Evolutionary conservation across 2,329 filamentous ascomycete genomes (phyloP).

Genomic region (Pseudogymnoascus sp.): DNA sequence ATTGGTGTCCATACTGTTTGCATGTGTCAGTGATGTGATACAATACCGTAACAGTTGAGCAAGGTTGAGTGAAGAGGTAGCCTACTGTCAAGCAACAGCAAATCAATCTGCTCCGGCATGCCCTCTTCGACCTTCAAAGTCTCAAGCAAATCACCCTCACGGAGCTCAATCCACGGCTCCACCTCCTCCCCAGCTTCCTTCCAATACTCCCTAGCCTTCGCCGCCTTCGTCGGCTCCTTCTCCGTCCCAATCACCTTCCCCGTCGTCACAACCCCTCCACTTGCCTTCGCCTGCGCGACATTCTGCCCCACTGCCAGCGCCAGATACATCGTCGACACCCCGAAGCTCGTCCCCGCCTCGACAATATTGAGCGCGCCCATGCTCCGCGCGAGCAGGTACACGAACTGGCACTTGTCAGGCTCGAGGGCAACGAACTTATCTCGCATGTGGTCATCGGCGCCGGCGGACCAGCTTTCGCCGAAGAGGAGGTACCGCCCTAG

Average conservation of each 20-base stretch:
- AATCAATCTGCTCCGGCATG: constrained; percentile 40
- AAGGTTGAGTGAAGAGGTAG: constrained; percentile 16
- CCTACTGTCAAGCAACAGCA: constrained; percentile 56
- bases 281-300: constrained; percentile 17
- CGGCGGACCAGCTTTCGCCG: constrained; percentile 19
- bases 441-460: constrained; percentile 35
- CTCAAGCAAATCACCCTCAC: constrained; percentile 50
- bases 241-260: constrained; percentile 53
- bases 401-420: constrained; percentile 48
- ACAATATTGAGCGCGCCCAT: constrained; percentile 45
- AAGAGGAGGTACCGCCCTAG: constrained; percentile 19
- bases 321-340: constrained; percentile 56
- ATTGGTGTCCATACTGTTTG: constrained; percentile 48
- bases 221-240: constrained; percentile 48
- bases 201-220: constrained; percentile 47
- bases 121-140: constrained; percentile 40
- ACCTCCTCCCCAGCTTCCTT: constrained; percentile 41
- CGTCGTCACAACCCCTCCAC: constrained; percentile 19
- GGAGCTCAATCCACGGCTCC: constrained; percentile 43
- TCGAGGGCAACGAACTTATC: constrained; percentile 56
- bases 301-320: constrained; percentile 50
- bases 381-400: constrained; percentile 46
- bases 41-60: not conserved
- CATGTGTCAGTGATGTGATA: not conserved
- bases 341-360: constrained; percentile 56